Percentiles rank a stretch among this genome's conserved stretches.
These are phyloP conservation scores for Myxozyma vanderwaltii DNA, from an alignment of 805 yeast species.

Conservation along the genomic window DNA sequence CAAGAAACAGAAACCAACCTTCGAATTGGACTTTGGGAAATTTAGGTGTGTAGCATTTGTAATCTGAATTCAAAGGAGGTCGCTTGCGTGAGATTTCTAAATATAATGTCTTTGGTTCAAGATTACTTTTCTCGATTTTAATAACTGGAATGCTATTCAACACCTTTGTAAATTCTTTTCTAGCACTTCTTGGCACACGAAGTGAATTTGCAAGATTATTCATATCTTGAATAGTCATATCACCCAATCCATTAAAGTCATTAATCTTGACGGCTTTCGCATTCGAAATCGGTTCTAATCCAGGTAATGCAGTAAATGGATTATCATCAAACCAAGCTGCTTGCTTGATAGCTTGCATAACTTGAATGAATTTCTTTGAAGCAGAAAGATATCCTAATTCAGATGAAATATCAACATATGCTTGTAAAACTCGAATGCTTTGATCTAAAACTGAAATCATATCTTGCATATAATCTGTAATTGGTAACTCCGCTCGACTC, in stretches of 20 bases:
- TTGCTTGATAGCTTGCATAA: conserved; percentile 88
- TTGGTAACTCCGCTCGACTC: conserved; percentile 75
- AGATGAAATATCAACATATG: conserved; percentile 84
- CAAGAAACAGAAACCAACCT: conserved; percentile 79
- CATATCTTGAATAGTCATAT: conserved; percentile 18
- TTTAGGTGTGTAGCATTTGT: conserved; percentile 70
- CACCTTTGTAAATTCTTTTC: conserved; percentile 35
- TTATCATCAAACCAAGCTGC: conserved; percentile 83
- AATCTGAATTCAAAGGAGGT: conserved; percentile 50
- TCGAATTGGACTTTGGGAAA: conserved; percentile 92
- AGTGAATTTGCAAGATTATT: conserved; percentile 17
- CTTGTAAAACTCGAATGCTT: conserved; percentile 89
- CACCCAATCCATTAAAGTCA: conserved; percentile 8
- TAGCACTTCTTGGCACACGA: conserved; percentile 10
- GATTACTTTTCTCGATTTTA: conserved; percentile 33
- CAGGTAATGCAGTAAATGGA: conserved; percentile 61
- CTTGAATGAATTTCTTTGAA: conserved; percentile 60
- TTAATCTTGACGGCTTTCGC: conserved; percentile 2
- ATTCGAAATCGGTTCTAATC: conserved; percentile 33
- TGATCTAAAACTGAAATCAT: conserved; percentile 92
- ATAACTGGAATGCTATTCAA: conserved; percentile 67
- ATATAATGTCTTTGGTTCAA: conserved; percentile 42
- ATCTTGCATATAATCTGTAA: conserved; percentile 94
- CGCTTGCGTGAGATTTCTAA: conserved; percentile 60
- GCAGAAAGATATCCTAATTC: conserved; percentile 74